These are phyloP conservation scores for Albizia julibrissin DNA, from an alignment of 306 rosid genomes.

Conservation along the genomic window DNA sequence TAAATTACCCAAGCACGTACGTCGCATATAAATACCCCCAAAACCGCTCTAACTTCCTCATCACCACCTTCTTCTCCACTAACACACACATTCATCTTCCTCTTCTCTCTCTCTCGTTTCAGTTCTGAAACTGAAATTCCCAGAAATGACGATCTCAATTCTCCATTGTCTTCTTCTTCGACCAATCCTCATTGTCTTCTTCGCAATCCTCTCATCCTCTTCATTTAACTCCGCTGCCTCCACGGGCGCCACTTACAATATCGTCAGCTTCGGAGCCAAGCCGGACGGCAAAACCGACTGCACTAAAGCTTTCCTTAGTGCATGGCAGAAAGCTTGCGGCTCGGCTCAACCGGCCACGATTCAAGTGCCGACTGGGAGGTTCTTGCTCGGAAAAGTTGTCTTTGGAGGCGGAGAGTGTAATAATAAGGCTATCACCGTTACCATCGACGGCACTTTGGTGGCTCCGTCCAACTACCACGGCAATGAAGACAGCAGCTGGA, in stretches of 20 bases:
- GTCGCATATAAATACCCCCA: slow-evolving; percentile 31
- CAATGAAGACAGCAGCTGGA: slow-evolving; percentile 30
- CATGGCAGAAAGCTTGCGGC: slow-evolving; percentile 51
- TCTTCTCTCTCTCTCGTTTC: neutral
- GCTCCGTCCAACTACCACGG: slow-evolving; percentile 42
- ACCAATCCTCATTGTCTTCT: neutral
- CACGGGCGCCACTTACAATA: slow-evolving; percentile 24
- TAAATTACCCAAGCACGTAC: too few relatives aligned
- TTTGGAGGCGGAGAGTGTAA: slow-evolving; percentile 31
- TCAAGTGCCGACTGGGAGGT: slow-evolving; percentile 47
- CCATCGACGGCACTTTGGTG: slow-evolving; percentile 55
- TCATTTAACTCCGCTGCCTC: slow-evolving; percentile 2
- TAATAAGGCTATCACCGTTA: slow-evolving; percentile 38
- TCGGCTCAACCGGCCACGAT: slow-evolving; percentile 11
- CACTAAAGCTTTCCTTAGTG: slow-evolving; percentile 35
- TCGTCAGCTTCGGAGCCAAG: slow-evolving; percentile 50
- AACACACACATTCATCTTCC: neutral
- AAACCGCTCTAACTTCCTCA: slow-evolving; percentile 16
- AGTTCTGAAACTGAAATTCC: neutral
- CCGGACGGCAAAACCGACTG: slow-evolving; percentile 45
- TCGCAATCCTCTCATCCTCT: neutral
- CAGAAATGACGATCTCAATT: neutral
- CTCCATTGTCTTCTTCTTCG: neutral
- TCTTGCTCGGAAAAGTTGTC: slow-evolving; percentile 24
- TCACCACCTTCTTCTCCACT: slow-evolving; percentile 13